Evolutionary conservation across 768 basidiomycete species (phyloP).

Genomic region (Agaricus blazei): DNA sequence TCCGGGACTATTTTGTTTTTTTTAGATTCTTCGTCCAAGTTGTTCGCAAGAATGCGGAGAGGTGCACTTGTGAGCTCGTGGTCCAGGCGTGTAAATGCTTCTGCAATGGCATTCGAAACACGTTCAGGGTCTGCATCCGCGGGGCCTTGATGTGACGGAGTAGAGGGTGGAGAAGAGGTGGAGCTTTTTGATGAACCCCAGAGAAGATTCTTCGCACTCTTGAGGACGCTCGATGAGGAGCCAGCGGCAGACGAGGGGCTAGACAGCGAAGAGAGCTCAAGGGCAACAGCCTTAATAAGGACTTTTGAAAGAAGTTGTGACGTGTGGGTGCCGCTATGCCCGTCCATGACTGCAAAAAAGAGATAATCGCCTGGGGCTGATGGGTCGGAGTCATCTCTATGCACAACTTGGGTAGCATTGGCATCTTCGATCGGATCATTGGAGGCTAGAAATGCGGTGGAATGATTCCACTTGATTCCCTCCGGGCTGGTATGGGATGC

Average conservation of each 20-base stretch:
- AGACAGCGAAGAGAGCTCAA: conserved; percentile 59
- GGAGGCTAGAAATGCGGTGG: conserved; percentile 74
- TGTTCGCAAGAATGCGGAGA: conserved; percentile 60
- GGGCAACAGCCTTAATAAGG: conserved; percentile 78
- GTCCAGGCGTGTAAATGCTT: conserved; percentile 81
- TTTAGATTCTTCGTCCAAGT: conserved; percentile 44
- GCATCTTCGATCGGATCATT: conserved; percentile 95
- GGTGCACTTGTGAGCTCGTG: conserved; percentile 78
- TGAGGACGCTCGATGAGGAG: conserved; percentile 20
- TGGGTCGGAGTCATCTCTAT: conserved; percentile 55
- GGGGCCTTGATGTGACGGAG: conserved; percentile 16
- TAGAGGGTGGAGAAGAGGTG: conserved; percentile 29
- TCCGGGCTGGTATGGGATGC: conserved; percentile 43
- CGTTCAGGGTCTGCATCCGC: conserved; percentile 40
- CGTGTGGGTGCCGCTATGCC: conserved; percentile 82
- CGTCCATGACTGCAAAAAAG: conserved; percentile 89
- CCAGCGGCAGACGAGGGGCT: conserved; percentile 20
- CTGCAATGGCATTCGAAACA: conserved; percentile 64
- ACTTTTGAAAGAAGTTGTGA: conserved; percentile 78
- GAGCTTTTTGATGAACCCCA: conserved; percentile 26
- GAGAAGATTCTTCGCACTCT: conserved; percentile 4
- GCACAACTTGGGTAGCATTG: conserved; percentile 62
- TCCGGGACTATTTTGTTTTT: conserved; percentile 56
- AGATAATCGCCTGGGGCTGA: conserved; percentile 65
- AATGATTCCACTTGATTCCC: conserved; percentile 66